These are phyloP conservation scores for Aspergillus fijiensis DNA, from an alignment of 2,329 filamentous ascomycete species.

Conservation along the genomic window DNA sequence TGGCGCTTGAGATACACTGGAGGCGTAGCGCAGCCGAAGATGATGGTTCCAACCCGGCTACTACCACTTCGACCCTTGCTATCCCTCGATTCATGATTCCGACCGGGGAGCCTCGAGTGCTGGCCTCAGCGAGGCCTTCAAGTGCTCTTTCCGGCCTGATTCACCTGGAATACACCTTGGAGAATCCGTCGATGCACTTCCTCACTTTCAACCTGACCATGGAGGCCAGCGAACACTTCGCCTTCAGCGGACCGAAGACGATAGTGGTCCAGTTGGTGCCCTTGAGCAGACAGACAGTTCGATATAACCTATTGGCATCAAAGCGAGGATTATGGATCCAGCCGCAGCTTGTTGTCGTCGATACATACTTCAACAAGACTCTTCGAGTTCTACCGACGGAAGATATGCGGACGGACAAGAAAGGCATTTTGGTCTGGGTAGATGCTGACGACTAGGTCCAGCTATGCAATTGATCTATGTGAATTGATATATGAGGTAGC, in stretches of 20 bases:
- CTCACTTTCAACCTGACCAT: conserved; percentile 88
- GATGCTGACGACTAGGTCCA: conserved; percentile 38
- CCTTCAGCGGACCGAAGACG: conserved; percentile 85
- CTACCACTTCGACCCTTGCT: conserved; percentile 67
- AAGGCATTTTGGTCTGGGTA: conserved; percentile 48
- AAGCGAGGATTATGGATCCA: conserved; percentile 64
- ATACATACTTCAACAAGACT: conserved; percentile 91
- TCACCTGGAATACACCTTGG: conserved; percentile 68
- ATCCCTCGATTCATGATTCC: conserved; percentile 80
- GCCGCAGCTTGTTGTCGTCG: conserved; percentile 74
- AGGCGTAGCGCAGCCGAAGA: conserved; percentile 52
- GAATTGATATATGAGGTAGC: not conserved
- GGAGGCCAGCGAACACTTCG: conserved; percentile 90
- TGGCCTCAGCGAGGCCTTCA: conserved; percentile 52
- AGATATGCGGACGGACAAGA: conserved; percentile 60
- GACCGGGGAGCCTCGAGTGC: conserved; percentile 80
- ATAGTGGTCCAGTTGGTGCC: conserved; percentile 79
- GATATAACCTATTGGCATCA: conserved; percentile 72
- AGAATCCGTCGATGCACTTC: conserved; percentile 93
- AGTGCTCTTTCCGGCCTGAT: conserved; percentile 34
- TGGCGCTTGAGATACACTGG: conserved; percentile 77
- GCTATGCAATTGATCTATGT: not conserved
- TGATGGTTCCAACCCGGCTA: conserved; percentile 25
- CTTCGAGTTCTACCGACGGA: conserved; percentile 77
- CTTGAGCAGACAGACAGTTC: conserved; percentile 70